Evolutionary conservation across 768 basidiomycete species (phyloP).

Genomic region (Trametes maxima): DNA sequence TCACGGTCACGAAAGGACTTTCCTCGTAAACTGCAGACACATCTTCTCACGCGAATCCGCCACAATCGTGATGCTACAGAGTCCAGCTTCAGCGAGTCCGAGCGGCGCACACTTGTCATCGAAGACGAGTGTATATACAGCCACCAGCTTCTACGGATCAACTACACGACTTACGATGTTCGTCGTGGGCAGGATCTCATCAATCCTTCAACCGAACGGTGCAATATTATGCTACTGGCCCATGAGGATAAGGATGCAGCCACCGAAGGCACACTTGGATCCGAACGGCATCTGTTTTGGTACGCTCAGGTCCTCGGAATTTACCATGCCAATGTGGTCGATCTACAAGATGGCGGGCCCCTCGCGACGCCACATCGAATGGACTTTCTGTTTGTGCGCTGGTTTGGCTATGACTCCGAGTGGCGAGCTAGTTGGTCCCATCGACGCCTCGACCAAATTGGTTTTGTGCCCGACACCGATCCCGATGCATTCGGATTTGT

Average conservation of each 20-base stretch:
- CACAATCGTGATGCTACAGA: no score
- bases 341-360: slow-evolving; percentile 19
- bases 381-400: slow-evolving; percentile 44
- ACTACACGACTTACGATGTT: slow-evolving; percentile 48
- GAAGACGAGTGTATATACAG: slow-evolving; percentile 31
- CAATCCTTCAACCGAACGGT: slow-evolving; percentile 38
- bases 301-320: slow-evolving; percentile 34
- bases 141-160: slow-evolving; percentile 37
- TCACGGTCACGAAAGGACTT: no score
- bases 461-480: slow-evolving; percentile 25
- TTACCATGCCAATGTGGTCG: slow-evolving; percentile 35
- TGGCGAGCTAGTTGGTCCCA: slow-evolving; percentile 32
- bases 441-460: slow-evolving; percentile 40
- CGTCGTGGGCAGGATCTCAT: slow-evolving; percentile 43
- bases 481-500: slow-evolving; percentile 47
- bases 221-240: slow-evolving; percentile 34
- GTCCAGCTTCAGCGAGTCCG: not conserved
- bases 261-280: slow-evolving; percentile 2
- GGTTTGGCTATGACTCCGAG: slow-evolving; percentile 36
- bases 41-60: no score
- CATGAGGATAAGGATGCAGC: not conserved
- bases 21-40: no score
- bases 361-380: slow-evolving; percentile 7
- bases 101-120: not conserved
- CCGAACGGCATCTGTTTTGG: slow-evolving; percentile 24